Evolutionary conservation across 768 basidiomycete species (phyloP).

Genomic region (Mycena galericulata): DNA sequence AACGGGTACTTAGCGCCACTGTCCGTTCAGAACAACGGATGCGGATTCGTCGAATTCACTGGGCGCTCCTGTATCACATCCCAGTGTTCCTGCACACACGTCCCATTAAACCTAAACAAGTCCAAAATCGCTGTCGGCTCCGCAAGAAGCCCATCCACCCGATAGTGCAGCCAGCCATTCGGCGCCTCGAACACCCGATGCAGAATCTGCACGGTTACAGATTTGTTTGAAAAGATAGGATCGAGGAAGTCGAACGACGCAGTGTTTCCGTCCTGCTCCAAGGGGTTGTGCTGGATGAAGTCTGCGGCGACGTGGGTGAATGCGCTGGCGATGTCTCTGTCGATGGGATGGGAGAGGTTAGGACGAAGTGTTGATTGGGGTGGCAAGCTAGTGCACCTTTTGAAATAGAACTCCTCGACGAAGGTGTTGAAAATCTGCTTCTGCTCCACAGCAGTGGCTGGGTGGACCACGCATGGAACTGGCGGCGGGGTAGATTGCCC

Average conservation of each 20-base stretch:
- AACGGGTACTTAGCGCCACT: constrained; percentile 14
- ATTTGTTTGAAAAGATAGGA: constrained; percentile 13
- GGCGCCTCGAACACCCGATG: constrained; percentile 15
- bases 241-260: constrained; percentile 9
- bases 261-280: constrained; percentile 16
- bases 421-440: constrained; percentile 20
- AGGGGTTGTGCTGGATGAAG: constrained; percentile 21
- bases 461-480: constrained; percentile 17
- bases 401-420: constrained; percentile 19
- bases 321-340: constrained; percentile 18
- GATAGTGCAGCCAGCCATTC: constrained; percentile 20
- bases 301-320: constrained; percentile 16
- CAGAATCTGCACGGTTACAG: constrained; percentile 18
- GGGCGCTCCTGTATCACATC: constrained; percentile 24
- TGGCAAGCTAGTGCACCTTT: constrained; percentile 22
- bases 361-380: constrained; percentile 11
- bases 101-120: constrained; percentile 24
- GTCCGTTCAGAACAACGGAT: constrained; percentile 22
- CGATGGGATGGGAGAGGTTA: constrained; percentile 22
- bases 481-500: constrained; percentile 9
- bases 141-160: constrained; percentile 13
- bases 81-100: constrained; percentile 25
- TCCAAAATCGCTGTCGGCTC: constrained; percentile 17
- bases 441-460: constrained; percentile 16
- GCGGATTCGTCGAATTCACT: constrained; percentile 20